Evolutionary conservation across 306 rosid genomes (phyloP), one percentile per base, ranked within the genome.

Genomic region (Malus sylvestris): DNA sequence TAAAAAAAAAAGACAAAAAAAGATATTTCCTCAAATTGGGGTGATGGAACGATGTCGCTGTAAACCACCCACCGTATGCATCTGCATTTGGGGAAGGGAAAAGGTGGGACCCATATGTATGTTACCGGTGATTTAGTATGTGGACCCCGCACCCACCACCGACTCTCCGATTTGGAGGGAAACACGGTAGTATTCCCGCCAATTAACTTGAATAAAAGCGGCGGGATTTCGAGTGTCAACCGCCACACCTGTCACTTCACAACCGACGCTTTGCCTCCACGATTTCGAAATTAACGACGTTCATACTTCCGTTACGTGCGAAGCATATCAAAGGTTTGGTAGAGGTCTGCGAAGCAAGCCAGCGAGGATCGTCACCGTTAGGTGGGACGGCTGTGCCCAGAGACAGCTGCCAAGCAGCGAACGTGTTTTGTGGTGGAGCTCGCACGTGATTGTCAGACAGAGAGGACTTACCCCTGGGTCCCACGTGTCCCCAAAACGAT

Each of bases 391-490:
- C 74, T 82, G 63, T 67, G 78, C 38, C 23, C 25, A 22, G 32
- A 78, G 65, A 83, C 85, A 79, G 13, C 29, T n/a, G 62, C 83
- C 68, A 80, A 77, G 81, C 67, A 29, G 8, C 30, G 68, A 83
- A 87, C 96, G 88, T 92, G 93, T 78, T 79, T 80, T 78, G 79
- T 76, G 90, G 73, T 60, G 76, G 25, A 59, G 14, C 51, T 35
- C 2, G 67, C 85, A 86, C 80, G 83, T 81, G 86, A 78, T 63
- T 46, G 68, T 62, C 74, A 71, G 82, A 78, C 81, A 68, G 2
- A 19, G 25, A 9, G 23, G 35, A 11, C 16, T 20, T 51, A 60
- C 16, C 8, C 22, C 19, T 1, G 66, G 33, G 66, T 13, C 66
- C 29, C 5, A 58, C 3, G 15, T n/a, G 13, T 13, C 27, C 14